Evolutionary conservation across 1,139 yeast species (phyloP), one percentile per base, ranked within the genome.

Genomic region (Suhomyces bokatorum): DNA sequence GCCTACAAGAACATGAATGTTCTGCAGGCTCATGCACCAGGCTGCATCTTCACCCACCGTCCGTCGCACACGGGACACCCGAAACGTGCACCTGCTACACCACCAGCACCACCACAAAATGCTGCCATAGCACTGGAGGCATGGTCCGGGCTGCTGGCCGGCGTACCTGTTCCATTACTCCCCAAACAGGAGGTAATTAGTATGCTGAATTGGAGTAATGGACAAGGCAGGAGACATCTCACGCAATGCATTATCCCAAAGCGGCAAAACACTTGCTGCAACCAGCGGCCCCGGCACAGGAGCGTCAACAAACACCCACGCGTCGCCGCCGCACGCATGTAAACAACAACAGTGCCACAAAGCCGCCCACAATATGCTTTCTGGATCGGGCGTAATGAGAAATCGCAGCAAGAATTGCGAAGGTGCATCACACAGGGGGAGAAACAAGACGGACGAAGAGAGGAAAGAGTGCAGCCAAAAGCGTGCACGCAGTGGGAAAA

Each of bases 271-370:
- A 29, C 36, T 40, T 44, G 37, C 47, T 44, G 40, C 36, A 41
- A 44, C 44, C 33, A 44, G 47, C 36, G 13, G 29, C 36, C 17
- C n/a, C 14, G 10, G 16, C 32, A 32, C 37, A 40, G 42, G 39
- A 40, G 39, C 42, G 24, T 13, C 28, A 44, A 44, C 39, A 44
- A 44, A 44, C 39, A 37, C 28, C 42, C 39, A 34, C 47, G 47
- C 47, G 43, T 37, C 37, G n/a, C 44, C 44, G 43, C 16, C 32
- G 4, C 29, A 20, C 32, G 16, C 17, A 41, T 28, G 30, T 40
- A 44, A 44, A 44, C 47, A 44, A n/a, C 37, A 44, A 44, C 30
- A 44, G 26, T 40, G 40, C 11, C 42, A 44, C 47, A 44, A 44
- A 34, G 22, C 32, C 13, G 24, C 38, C 33, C 38, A 44, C 47